Base-by-base conservation (phyloP, 75 land plant species). In the Ceratopteris richardii region DNA sequence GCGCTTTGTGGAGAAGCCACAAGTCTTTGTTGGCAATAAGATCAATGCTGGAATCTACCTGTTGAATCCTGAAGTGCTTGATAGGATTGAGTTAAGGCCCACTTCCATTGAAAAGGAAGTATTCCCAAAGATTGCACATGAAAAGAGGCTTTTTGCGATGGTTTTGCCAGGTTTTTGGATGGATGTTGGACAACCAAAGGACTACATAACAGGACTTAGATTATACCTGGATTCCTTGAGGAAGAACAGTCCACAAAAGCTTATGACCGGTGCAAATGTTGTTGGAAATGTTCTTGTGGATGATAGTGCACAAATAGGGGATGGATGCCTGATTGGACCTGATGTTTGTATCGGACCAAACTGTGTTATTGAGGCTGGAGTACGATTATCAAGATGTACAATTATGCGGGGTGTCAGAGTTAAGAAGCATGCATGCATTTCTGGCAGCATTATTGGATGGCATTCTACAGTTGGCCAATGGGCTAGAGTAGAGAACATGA, bases 141-240 rank as follows among this genome's bases (percentile, higher is more conserved):
- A 75, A 36, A 58, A 51, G 18, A 26, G 52, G 33, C 61, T 74
- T 41, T 74, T 56, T 57, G 77, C 77, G 1, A 74, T 74, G 77
- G 77, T 74, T 52, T 39, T 74, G 18, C 76, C 77, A 6, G 76
- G 77, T 12, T 74, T 74, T 51, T 74, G 77, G 77, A 74, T 74
- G 77, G 77, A 74, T 40, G 63, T 74, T 26, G 77, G 77, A 19
- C 77, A 74, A 33, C 77, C 77, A 23, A 64, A 56, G 18, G 77
- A 74, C 60, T 74, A 74, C 44, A 62, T 72, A 25, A 44, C 62
- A 3, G 76, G 77, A 1, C 56, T 74, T 14, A 44, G 56, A 10
- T 41, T 74, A 6, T 74, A 74, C 62, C 54, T 74, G 37, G 76
- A 71, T 19, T 70, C 61, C n/a, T 41, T 71, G 16, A 72, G 77